Conservation (phyloP, 78 protist species). For the Diacronema lutheri region DNA sequence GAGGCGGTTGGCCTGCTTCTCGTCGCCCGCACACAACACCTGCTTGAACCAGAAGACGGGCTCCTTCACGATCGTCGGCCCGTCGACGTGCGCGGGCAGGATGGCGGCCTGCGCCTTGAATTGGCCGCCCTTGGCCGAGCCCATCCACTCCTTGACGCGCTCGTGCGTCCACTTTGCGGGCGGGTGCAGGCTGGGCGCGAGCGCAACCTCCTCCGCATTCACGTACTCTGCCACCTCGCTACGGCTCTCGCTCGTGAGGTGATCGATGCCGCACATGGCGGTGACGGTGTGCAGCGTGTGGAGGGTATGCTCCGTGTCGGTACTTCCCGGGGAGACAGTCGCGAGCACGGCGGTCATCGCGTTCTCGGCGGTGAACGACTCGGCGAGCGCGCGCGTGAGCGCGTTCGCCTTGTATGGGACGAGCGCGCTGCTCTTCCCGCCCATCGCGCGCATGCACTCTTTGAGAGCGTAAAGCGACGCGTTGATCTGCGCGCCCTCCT, state of each 20-base stretch:
- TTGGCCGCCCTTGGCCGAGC: no score
- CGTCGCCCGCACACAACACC: no score
- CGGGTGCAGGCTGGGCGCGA: no score
- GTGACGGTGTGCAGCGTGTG: neutral
- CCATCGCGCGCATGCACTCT: slow-evolving; percentile 36
- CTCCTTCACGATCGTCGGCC: no score
- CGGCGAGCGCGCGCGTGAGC: slow-evolving; percentile 32
- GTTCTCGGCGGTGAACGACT: neutral
- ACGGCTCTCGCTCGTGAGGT: neutral
- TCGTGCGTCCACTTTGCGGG: no score
- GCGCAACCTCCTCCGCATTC: no score
- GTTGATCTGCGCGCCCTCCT: slow-evolving; percentile 48
- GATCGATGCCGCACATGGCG: neutral
- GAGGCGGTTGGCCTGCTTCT: no score
- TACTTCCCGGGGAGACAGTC: slow-evolving; percentile 35
- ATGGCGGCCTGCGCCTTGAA: no score
- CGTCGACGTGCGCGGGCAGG: no score
- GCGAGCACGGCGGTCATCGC: slow-evolving; percentile 8
- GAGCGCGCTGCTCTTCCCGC: neutral
- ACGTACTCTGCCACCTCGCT: no score
- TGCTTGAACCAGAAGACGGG: no score
- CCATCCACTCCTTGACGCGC: no score
- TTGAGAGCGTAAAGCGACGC: slow-evolving; percentile 22
- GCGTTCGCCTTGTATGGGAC: slow-evolving; percentile 9
- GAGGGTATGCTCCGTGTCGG: slow-evolving; percentile 43